A percentile compares a stretch with the other conserved stretches of the same genome.
phyloP scores from a whole-genome alignment of 768 basidiomycete species.

The Mycena vulgaris region DNA sequence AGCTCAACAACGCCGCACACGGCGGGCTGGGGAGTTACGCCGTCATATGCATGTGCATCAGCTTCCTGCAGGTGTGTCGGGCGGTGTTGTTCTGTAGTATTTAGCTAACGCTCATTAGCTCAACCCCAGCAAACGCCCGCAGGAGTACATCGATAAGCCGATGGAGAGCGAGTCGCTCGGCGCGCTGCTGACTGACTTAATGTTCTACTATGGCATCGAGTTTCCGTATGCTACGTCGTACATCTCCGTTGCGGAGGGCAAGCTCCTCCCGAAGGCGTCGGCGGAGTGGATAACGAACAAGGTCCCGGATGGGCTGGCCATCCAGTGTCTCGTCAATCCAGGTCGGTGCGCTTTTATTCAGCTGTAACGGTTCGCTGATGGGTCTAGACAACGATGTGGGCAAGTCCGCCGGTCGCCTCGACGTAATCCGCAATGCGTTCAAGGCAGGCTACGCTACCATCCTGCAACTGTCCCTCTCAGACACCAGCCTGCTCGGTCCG shows the following conservation, averaged over 20 bases:
- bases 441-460: slow-evolving; percentile 48
- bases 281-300: slow-evolving; percentile 50
- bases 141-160: slow-evolving; percentile 61
- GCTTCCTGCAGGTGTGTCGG: slow-evolving; percentile 74
- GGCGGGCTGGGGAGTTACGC: slow-evolving; percentile 80
- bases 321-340: slow-evolving; percentile 61
- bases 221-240: slow-evolving; percentile 59
- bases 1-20: slow-evolving; percentile 74
- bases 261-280: slow-evolving; percentile 52
- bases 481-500: slow-evolving; percentile 43
- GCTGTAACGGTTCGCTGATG: not conserved
- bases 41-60: slow-evolving; percentile 73
- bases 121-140: slow-evolving; percentile 71
- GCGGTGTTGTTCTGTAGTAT: slow-evolving; percentile 8
- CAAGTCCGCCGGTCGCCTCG: slow-evolving; percentile 51
- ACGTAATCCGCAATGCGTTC: slow-evolving; percentile 52
- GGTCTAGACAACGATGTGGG: slow-evolving; percentile 59
- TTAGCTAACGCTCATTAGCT: slow-evolving; percentile 47
- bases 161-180: slow-evolving; percentile 69
- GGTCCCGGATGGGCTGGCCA: slow-evolving; percentile 48
- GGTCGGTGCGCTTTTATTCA: slow-evolving; percentile 46
- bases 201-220: slow-evolving; percentile 72
- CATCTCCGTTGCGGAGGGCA: slow-evolving; percentile 56
- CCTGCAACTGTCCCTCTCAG: slow-evolving; percentile 35
- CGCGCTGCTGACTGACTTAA: slow-evolving; percentile 72